Percentiles rank a stretch among this genome's conserved stretches.
These are phyloP conservation scores for Lactuca saligna DNA, from an alignment of 129 eudicot genomes.

Conservation along the genomic window DNA sequence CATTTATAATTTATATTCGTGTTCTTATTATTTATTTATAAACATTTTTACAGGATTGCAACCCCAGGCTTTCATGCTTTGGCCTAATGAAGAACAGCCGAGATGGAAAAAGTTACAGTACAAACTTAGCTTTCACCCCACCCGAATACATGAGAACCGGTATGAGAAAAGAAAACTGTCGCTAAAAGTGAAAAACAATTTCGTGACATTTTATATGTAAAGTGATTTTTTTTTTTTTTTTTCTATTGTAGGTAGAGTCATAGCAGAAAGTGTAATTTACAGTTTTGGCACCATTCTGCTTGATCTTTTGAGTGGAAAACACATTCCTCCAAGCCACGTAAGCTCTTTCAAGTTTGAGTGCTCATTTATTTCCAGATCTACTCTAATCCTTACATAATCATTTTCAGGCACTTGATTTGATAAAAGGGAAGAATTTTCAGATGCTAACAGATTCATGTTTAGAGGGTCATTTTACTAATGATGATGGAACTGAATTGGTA, in stretches of 20 bases:
- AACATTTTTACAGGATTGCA: slow-evolving; percentile 56
- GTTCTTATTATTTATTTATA: slow-evolving; percentile 17
- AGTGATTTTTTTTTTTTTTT: neutral
- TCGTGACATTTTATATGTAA: neutral
- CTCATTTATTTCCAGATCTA: neutral
- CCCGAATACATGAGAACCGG: slow-evolving; percentile 96
- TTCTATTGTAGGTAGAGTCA: slow-evolving; percentile 76
- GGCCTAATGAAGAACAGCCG: slow-evolving; percentile 97
- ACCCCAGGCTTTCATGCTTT: slow-evolving; percentile 97
- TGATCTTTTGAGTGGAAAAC: slow-evolving; percentile 95
- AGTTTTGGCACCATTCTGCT: slow-evolving; percentile 92
- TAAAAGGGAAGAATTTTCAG: slow-evolving; percentile 78
- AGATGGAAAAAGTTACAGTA: slow-evolving; percentile 96
- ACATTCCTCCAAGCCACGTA: slow-evolving; percentile 97
- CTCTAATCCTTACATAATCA: neutral
- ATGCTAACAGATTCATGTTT: slow-evolving; percentile 88
- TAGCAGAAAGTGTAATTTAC: slow-evolving; percentile 85
- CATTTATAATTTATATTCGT: neutral
- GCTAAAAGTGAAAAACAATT: neutral
- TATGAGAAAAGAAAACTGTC: slow-evolving; percentile 21
- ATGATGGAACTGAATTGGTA: slow-evolving; percentile 86
- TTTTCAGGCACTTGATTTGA: slow-evolving; percentile 85
- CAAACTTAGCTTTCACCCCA: slow-evolving; percentile 93
- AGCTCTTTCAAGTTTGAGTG: neutral
- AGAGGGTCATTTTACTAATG: slow-evolving; percentile 90